phyloP scores from a whole-genome alignment of 2,329 filamentous ascomycete species.

The Rhynchosporium agropyri region DNA sequence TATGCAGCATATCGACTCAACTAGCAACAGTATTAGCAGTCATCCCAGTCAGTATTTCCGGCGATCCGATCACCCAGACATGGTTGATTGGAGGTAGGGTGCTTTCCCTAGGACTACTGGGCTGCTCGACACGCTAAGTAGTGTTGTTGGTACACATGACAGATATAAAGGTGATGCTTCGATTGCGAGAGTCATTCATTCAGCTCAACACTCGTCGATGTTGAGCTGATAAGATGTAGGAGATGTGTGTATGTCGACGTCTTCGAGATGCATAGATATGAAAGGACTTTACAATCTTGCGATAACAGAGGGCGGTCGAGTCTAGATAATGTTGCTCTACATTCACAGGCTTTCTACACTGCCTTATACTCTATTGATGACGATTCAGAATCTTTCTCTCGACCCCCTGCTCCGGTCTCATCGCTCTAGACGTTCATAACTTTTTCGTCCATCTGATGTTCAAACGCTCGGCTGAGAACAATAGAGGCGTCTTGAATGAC shows the following conservation, averaged over 20 bases:
- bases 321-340: slow-evolving; percentile 1
- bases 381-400: slow-evolving; percentile 10
- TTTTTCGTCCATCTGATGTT: slow-evolving; percentile 41
- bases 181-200: slow-evolving; percentile 9
- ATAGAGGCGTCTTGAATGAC: slow-evolving; percentile 39
- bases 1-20: slow-evolving; percentile 4
- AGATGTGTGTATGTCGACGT: slow-evolving; percentile 9
- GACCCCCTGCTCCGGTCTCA: slow-evolving; percentile 19
- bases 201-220: not conserved
- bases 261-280: slow-evolving; percentile 3
- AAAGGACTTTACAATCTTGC: not conserved
- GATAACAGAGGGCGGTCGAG: not conserved
- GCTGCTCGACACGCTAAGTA: not conserved
- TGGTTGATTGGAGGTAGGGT: slow-evolving; percentile 12
- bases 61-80: slow-evolving; percentile 1
- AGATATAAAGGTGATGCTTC: slow-evolving; percentile 13
- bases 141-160: slow-evolving; percentile 14
- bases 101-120: not conserved
- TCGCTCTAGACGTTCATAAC: slow-evolving; percentile 37
- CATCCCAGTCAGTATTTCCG: slow-evolving; percentile 4
- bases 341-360: slow-evolving; percentile 4
- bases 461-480: slow-evolving; percentile 40
- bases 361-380: not conserved
- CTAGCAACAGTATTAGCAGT: not conserved
- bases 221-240: not conserved